These are phyloP conservation scores for Dryadomyces quercus-mongolicae DNA, from an alignment of 2,329 filamentous ascomycete species.

Conservation along the genomic window DNA sequence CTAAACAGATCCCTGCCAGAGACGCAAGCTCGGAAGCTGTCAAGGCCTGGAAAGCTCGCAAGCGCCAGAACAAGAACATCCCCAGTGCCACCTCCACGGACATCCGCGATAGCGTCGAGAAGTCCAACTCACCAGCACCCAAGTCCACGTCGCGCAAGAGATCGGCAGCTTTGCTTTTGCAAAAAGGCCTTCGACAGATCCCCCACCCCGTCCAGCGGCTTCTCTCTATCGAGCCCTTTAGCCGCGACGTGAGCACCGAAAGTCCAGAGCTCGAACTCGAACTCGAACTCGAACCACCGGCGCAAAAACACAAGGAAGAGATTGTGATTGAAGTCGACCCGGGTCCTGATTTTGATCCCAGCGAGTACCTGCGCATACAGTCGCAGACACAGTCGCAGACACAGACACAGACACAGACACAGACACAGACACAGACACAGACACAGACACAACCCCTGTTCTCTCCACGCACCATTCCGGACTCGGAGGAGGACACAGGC, in stretches of 20 bases:
- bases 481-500: constrained; percentile 4
- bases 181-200: background rate
- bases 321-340: constrained; percentile 2
- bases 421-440: background rate
- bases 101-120: background rate
- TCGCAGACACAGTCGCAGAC: background rate
- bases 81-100: background rate
- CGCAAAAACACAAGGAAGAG: too few species aligned
- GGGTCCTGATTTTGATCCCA: constrained; percentile 5
- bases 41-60: constrained; percentile 15
- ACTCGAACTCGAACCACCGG: background rate
- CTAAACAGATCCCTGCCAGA: constrained; percentile 11
- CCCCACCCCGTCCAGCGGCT: background rate
- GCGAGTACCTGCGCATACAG: background rate
- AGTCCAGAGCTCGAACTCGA: background rate
- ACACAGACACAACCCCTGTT: background rate
- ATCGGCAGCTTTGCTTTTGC: background rate
- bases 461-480: constrained; percentile 8
- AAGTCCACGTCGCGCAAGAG: background rate
- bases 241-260: constrained; percentile 4
- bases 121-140: background rate
- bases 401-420: background rate
- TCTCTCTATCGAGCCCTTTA: too few species aligned
- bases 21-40: constrained; percentile 18
- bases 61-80: background rate